Conservation (phyloP, 2,329 filamentous ascomycete genomes). For the Epichloe hybrida region DNA sequence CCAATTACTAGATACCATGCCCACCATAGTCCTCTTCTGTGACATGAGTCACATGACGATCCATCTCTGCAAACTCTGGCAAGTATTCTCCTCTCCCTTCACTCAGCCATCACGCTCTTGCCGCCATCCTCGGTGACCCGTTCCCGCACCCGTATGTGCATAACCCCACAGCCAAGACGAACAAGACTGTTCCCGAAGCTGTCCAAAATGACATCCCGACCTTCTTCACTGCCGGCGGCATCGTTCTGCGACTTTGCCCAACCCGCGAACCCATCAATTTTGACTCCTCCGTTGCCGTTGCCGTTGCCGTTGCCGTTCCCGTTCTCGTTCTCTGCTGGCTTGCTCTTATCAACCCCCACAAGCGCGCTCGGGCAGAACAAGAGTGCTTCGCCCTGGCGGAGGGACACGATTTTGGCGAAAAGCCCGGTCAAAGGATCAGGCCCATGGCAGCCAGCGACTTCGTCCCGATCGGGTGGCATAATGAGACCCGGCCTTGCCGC, state of each 20-base stretch:
- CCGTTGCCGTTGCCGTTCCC: neutral
- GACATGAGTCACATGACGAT: too few relatives aligned
- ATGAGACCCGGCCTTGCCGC: conserved; percentile 7
- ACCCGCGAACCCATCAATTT: neutral
- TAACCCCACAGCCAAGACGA: conserved; percentile 22
- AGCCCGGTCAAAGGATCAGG: conserved; percentile 14
- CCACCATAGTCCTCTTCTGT: neutral
- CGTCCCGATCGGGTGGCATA: neutral
- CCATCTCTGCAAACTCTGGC: too few relatives aligned
- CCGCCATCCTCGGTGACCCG: conserved; percentile 33
- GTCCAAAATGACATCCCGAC: neutral
- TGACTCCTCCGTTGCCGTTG: neutral
- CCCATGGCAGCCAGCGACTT: neutral
- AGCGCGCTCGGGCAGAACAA: conserved; percentile 33
- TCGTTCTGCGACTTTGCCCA: neutral
- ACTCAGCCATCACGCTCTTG: conserved; percentile 28
- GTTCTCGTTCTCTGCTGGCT: neutral
- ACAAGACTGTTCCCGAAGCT: neutral
- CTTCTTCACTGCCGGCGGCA: neutral
- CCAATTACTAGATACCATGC: too few relatives aligned
- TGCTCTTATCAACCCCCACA: conserved; percentile 10
- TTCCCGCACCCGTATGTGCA: conserved; percentile 27
- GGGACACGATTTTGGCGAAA: conserved; percentile 28
- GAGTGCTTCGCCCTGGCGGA: conserved; percentile 31
- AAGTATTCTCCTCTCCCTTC: neutral